Evolutionary conservation across 2,329 filamentous ascomycete species (phyloP).

Genomic region (Basipetospora sp.): DNA sequence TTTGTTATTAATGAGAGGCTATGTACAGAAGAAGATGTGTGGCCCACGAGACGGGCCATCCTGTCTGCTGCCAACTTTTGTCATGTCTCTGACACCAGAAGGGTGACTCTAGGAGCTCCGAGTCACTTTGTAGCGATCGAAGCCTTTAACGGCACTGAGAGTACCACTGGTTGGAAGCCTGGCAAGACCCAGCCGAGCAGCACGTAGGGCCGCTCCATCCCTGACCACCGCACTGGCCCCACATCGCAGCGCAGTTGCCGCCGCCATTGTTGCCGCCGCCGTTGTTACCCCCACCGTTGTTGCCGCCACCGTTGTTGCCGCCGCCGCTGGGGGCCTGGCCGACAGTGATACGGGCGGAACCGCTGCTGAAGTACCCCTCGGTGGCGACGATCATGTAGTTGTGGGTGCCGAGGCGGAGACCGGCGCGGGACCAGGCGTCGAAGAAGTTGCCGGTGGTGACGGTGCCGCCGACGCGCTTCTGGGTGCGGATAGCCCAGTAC

Average conservation of each 20-base stretch:
- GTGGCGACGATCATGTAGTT: slow-evolving; percentile 42
- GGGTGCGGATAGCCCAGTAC: slow-evolving; percentile 36
- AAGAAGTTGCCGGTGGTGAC: slow-evolving; percentile 37
- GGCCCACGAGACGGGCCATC: too few species aligned
- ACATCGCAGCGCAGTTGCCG: slow-evolving; percentile 6
- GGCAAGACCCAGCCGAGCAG: slow-evolving; percentile 13
- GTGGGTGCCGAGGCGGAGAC: slow-evolving; percentile 31
- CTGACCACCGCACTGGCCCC: slow-evolving; percentile 13
- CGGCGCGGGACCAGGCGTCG: slow-evolving; percentile 33
- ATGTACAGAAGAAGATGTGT: too few species aligned
- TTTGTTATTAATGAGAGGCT: too few species aligned
- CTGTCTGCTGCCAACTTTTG: too few species aligned
- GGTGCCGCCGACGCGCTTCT: slow-evolving; percentile 34
- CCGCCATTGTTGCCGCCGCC: neutral
- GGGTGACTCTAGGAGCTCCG: too few species aligned
- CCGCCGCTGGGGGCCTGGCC: slow-evolving; percentile 3
- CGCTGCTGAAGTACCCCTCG: slow-evolving; percentile 37
- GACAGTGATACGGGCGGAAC: slow-evolving; percentile 32
- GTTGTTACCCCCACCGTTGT: neutral
- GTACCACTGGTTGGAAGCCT: slow-evolving; percentile 13
- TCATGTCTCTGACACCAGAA: too few species aligned
- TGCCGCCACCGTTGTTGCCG: neutral
- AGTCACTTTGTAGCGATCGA: too few species aligned
- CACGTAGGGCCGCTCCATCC: slow-evolving; percentile 14
- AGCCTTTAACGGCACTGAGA: slow-evolving; percentile 11